A percentile compares a stretch with the other conserved stretches of the same genome.
Conservation (phyloP, 2,329 filamentous ascomycete genomes). For the Colletotrichum tropicale region DNA sequence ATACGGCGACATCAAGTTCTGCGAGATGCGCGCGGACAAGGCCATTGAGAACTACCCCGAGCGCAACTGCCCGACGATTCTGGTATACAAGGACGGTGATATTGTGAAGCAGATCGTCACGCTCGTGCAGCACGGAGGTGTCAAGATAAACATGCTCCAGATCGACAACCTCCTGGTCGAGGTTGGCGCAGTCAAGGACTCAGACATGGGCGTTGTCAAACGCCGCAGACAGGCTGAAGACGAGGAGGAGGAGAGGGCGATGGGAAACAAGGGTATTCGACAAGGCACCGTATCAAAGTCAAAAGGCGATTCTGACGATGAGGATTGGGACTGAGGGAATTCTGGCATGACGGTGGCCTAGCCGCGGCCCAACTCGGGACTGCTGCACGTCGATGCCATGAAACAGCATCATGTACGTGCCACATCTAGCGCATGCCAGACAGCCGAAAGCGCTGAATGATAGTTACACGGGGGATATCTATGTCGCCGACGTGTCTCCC, state of each 20-base stretch:
- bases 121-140: constrained; percentile 77
- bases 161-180: constrained; percentile 83
- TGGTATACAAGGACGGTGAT: constrained; percentile 91
- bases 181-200: constrained; percentile 77
- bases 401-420: not conserved
- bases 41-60: constrained; percentile 98
- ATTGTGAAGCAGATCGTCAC: constrained; percentile 94
- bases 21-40: constrained; percentile 88
- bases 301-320: constrained; percentile 52
- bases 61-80: constrained; percentile 89
- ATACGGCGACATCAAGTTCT: constrained; percentile 97
- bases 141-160: constrained; percentile 72
- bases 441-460: not conserved
- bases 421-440: not conserved
- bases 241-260: constrained; percentile 61
- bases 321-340: constrained; percentile 62
- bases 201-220: constrained; percentile 78
- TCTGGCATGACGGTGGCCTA: not conserved
- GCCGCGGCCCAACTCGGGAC: not conserved
- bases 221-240: constrained; percentile 64
- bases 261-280: constrained; percentile 55
- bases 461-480: not conserved
- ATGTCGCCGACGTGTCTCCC: not conserved
- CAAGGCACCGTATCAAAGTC: constrained; percentile 52
- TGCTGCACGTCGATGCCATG: not conserved